phyloP scores from a whole-genome alignment of 169 alveolate species.

The Babesia bigemina region DNA sequence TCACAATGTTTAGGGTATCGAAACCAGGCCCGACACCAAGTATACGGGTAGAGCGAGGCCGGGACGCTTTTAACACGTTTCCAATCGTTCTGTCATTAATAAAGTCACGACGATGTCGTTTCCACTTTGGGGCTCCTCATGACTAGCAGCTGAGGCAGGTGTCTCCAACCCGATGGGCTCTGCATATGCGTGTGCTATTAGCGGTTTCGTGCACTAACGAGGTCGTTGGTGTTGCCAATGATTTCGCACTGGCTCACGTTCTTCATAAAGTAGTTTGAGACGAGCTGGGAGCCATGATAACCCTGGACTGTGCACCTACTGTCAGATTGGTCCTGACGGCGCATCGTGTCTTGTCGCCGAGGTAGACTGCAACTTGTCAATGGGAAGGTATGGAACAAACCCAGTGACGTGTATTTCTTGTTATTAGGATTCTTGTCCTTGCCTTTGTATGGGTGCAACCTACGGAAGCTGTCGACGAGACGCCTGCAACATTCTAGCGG shows the following conservation, averaged over 20 bases:
- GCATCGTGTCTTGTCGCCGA: constrained; percentile 55
- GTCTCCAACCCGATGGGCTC: constrained; percentile 60
- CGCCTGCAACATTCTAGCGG: constrained; percentile 6
- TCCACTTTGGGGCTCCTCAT: neutral
- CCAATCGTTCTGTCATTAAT: neutral
- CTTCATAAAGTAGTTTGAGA: constrained; percentile 33
- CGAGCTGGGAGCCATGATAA: constrained; percentile 1
- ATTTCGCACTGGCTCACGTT: constrained; percentile 43
- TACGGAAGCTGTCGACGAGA: constrained; percentile 35
- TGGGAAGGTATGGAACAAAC: neutral
- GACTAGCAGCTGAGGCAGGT: constrained; percentile 38
- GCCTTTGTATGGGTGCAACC: constrained; percentile 31
- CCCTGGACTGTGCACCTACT: neutral
- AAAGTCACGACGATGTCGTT: neutral
- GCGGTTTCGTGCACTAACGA: constrained; percentile 7
- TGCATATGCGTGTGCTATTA: neutral
- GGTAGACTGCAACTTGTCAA: constrained; percentile 14
- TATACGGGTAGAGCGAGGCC: constrained; percentile 94
- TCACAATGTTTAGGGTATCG: constrained; percentile 79
- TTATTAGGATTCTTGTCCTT: constrained; percentile 4
- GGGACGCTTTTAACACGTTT: constrained; percentile 67
- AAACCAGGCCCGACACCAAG: constrained; percentile 91
- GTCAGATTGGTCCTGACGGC: constrained; percentile 47
- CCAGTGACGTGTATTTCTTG: constrained; percentile 39
- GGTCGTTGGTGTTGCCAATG: constrained; percentile 31